These are phyloP conservation scores for Phytophthora uliginosa DNA, from an alignment of 352 stramenopile genomes.

Conservation along the genomic window DNA sequence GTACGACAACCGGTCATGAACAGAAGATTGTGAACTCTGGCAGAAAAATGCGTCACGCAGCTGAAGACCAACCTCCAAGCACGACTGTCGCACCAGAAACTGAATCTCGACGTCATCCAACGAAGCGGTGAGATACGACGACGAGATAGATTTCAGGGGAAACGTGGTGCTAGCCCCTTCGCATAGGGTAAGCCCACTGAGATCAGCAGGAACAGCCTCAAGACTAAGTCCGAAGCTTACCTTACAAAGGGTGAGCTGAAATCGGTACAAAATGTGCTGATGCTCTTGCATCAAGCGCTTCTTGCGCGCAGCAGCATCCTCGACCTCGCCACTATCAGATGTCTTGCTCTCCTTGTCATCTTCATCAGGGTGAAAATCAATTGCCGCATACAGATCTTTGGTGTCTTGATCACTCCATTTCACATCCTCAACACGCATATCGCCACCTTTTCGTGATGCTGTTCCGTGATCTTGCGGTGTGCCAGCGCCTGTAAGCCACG, in stretches of 20 bases:
- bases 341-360: conserved; percentile 24
- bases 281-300: conserved; percentile 47
- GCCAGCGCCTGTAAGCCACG: conserved; percentile 64
- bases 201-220: conserved; percentile 37
- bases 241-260: conserved; percentile 68
- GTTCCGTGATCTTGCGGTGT: conserved; percentile 9
- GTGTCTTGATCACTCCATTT: conserved; percentile 90
- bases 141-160: conserved; percentile 9
- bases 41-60: conserved; percentile 79
- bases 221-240: conserved; percentile 64
- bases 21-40: conserved; percentile 35
- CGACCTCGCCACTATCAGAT: conserved; percentile 29
- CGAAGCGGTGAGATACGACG: conserved; percentile 52
- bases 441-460: conserved; percentile 14
- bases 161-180: conserved; percentile 17
- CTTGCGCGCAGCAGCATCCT: conserved; percentile 29
- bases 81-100: conserved; percentile 72
- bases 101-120: conserved; percentile 80
- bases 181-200: conserved; percentile 14
- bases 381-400: conserved; percentile 82
- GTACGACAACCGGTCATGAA: conserved; percentile 21
- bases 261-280: conserved; percentile 86
- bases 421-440: conserved; percentile 54
- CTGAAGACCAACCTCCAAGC: conserved; percentile 75
- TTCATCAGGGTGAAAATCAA: conserved; percentile 80